Base-by-base conservation (phyloP, 805 yeast genomes). In the Huiozyma sinensis region DNA sequence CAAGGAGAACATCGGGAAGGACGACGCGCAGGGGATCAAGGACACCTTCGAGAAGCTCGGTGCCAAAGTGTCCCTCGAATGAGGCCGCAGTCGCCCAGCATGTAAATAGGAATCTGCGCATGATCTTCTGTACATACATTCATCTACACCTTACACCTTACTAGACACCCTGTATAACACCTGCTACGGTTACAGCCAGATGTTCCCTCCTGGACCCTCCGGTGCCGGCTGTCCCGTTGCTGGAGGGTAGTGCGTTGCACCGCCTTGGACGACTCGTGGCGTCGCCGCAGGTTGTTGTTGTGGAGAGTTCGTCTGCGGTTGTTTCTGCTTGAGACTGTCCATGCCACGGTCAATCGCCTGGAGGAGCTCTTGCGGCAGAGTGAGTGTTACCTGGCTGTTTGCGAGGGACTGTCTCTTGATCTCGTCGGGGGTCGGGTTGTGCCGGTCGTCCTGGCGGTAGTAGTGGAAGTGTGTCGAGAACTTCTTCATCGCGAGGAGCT, bases 1-100 rank as follows among this genome's bases (percentile, higher is more conserved):
- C 66, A 92, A 92, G 72, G 99, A 92, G 58, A 87, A 88, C 57
- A 88, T 92, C 49, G 82, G 95, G 50, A 92, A 92, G 75, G 99
- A 86, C 63, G 99, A 92, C 58, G 97, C 97, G 53, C 97, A 90
- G 60, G 88, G 89, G 76, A 83, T 92, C 64, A 90, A 92, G 74
- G 73, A 84, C 48, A 79, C 95, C 50, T 75, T 92, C 62, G 98
- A 92, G 72, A 92, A 79, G 43, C 76, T 90, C 57, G 98, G 98
- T 66, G 98, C 95, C 52, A 92, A 92, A 76, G 76, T 92, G 60
- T 55, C 77, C 46, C 72, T 92, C 64, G 99, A 92, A 73, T 92
- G 79, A 31, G 9, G 3, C n/a, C 11, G 9, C 11, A 31, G 9
- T 31, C 33, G 33, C 10, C 17, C 29, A n/a, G 24, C 24, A 17